Conservation (phyloP, 163 green algal species). For the Scenedesmus sp. region DNA sequence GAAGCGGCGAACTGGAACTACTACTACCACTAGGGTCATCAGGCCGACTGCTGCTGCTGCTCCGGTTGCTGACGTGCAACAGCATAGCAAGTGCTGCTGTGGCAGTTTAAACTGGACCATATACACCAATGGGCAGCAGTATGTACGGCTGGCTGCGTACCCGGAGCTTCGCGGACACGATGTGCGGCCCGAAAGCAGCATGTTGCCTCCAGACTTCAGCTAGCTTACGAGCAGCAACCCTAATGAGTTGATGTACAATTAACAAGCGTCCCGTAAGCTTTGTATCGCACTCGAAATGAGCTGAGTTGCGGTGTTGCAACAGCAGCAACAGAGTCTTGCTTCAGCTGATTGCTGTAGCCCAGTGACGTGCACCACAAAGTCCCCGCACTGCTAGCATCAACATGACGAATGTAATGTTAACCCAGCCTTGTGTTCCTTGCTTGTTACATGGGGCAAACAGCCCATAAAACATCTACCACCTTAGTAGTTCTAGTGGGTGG, state of each 20-base stretch:
- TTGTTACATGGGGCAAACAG: too few species aligned
- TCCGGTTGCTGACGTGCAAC: background rate
- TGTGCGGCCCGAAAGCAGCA: background rate
- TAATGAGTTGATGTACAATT: background rate
- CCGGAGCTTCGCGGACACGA: background rate
- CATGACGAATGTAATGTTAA: too few species aligned
- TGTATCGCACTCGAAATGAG: background rate
- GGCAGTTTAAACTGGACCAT: background rate
- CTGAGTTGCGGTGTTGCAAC: background rate
- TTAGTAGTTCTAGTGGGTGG: too few species aligned
- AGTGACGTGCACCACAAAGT: too few species aligned
- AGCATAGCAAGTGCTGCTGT: background rate
- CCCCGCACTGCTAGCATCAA: too few species aligned
- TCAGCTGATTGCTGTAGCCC: too few species aligned
- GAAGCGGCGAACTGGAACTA: background rate
- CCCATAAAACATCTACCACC: too few species aligned
- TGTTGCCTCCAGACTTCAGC: background rate
- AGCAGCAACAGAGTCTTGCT: background rate
- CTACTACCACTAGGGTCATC: background rate
- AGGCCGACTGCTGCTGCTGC: background rate
- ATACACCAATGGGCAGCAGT: background rate
- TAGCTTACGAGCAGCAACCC: background rate
- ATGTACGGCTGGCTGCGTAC: background rate
- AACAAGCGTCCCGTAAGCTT: too few species aligned
- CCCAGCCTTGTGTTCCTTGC: too few species aligned